Evolutionary conservation across 1,284 basidiomycete genomes (phyloP), one percentile per base, ranked within the genome.

Genomic region (Cryptococcus depauperatus): DNA sequence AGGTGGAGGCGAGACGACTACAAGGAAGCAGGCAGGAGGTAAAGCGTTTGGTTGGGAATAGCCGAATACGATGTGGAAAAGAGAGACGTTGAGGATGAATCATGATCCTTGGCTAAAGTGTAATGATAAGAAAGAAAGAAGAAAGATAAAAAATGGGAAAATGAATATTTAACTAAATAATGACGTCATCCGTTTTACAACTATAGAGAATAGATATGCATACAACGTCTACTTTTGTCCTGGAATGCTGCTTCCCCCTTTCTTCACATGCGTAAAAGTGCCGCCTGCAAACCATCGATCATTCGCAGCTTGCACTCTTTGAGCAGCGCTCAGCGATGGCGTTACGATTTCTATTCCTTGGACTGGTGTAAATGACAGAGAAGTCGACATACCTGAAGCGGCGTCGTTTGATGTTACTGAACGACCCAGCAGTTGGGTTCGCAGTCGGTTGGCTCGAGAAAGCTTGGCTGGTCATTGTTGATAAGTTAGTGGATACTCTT

Each of bases 331-430:
- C 23, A 72, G 54, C 4, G 61, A 62, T 25, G 84, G 82, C 62
- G 92, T 92, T 43, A 86, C 88, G 50, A 93, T 77, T 69, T 93
- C 88, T 68, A 93, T 84, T 81, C 88, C 93, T 80, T 97, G 93
- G 5, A 92, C 85, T 8, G 93, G 93, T 5, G 93, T 98, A 50
- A 98, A 93, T 8, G 85, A 85, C 48, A 98, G 73, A 21, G 87
- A 91, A 0, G 91, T 95, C 2, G 88, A 83, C 3, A 85, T 91
- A 35, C 93, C 93, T 1, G 84, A 85, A 14, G 64, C 61, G 3
- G 68, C 59, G 68, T 69, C 75, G 35, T 66, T 66, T 10, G 69
- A 60, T 37, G 83, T 80, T 2, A 83, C 81, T 14, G 82, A 79
- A 43, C 84, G 77, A 38, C 84, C 82, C 48, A 92, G 77, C 23